Evolutionary conservation across 108 stramenopile species (phyloP).

Genomic region (Heterococcus sp.): DNA sequence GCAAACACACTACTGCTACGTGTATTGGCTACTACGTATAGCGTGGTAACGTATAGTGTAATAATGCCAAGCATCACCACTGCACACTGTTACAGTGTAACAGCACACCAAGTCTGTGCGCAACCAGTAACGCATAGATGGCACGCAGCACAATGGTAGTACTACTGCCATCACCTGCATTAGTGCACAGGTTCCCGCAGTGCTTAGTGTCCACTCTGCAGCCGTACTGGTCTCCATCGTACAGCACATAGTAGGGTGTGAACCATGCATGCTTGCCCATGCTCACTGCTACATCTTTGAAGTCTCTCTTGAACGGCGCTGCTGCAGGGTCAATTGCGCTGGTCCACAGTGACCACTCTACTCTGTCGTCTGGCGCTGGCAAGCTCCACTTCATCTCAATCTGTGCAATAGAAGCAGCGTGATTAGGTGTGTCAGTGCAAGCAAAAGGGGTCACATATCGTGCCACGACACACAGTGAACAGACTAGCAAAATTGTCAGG

Average conservation of each 20-base stretch:
- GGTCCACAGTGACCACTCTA: slow-evolving; percentile 87
- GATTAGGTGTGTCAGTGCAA: background rate
- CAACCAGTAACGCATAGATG: too few species aligned
- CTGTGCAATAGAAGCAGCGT: slow-evolving; percentile 31
- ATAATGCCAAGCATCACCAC: too few species aligned
- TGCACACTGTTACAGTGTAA: too few species aligned
- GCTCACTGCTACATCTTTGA: slow-evolving; percentile 64
- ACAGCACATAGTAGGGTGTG: slow-evolving; percentile 75
- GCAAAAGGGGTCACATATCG: too few species aligned
- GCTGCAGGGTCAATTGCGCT: slow-evolving; percentile 69
- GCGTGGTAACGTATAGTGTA: too few species aligned
- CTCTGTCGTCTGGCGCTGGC: slow-evolving; percentile 77
- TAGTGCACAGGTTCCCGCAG: slow-evolving; percentile 85
- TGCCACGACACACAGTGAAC: too few species aligned
- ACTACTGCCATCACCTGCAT: too few species aligned
- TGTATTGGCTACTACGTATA: too few species aligned
- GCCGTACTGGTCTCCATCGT: slow-evolving; percentile 70
- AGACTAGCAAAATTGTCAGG: too few species aligned
- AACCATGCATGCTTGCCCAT: slow-evolving; percentile 74
- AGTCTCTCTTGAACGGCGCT: slow-evolving; percentile 63
- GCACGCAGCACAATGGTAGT: too few species aligned
- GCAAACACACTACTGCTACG: too few species aligned
- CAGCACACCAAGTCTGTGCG: too few species aligned
- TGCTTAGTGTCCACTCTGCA: slow-evolving; percentile 63
- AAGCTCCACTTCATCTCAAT: slow-evolving; percentile 81